Evolutionary conservation across 164 flowering plant species (phyloP), one percentile per base, ranked within the genome.

Genomic region (Taxillus chinensis): DNA sequence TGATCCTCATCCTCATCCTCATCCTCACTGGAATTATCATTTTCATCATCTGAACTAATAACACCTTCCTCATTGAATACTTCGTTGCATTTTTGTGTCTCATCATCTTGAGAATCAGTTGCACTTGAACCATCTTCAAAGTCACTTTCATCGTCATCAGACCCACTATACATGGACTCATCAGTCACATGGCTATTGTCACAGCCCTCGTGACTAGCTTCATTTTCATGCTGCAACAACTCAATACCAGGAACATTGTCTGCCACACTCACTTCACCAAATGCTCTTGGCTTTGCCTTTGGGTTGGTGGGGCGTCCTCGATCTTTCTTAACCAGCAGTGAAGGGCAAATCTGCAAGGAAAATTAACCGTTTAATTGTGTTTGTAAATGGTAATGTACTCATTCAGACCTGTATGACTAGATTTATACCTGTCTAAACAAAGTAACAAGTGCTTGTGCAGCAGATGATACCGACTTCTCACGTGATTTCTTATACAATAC

Each of bases 231-330:
- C 55, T 80, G 70, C 61, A 91, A 70, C 57, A 91, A 73, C 70
- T 91, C 98, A 68, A 75, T 64, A 62, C 82, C 97, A 65, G 92
- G 84, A 66, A 92, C 87, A 81, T 73, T 51, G 67, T 72, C 81
- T 9, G 64, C 63, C 59, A 90, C 82, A 74, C 68, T 68, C 43
- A 74, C 85, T 78, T 90, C 97, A 62, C 98, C 98, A 79, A 77
- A 92, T 41, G 85, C 93, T 74, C 81, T 92, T 39, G 95, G 96
- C 74, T 73, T 86, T 61, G 96, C 97, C 71, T 82, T 85, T 39
- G 89, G 87, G 71, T 90, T 71, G 58, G 64, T 76, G 41, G 90
- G 89, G 7, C 95, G 91, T 40, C 98, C 98, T 46, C 96, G 84
- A 62, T 92, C 98, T 71, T 92, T 92, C 75, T 88, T 92, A 59